phyloP scores from a whole-genome alignment of 805 yeast species.

The Kuraishia piskuri region DNA sequence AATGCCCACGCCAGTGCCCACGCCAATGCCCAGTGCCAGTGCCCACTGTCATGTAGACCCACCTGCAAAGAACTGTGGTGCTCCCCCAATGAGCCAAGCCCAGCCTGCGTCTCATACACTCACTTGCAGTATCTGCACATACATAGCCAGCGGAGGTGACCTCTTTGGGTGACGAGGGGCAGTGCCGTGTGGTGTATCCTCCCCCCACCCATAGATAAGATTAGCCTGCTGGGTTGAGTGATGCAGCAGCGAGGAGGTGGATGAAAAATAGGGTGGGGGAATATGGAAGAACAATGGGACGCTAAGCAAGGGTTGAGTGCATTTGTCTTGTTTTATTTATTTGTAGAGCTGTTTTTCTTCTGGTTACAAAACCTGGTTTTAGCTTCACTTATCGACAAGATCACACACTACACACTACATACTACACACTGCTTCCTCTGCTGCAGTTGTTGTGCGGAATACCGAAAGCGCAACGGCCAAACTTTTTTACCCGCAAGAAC shows the following conservation, averaged over 20 bases:
- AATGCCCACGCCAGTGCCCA: no score
- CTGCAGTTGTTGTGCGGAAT: no score
- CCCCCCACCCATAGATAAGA: neutral
- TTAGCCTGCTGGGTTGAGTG: neutral
- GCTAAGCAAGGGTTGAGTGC: neutral
- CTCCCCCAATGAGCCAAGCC: neutral
- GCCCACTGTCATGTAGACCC: no score
- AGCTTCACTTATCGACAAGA: no score
- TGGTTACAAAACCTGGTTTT: no score
- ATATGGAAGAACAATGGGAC: neutral
- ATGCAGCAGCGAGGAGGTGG: neutral
- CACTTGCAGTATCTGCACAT: neutral
- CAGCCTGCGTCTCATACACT: neutral
- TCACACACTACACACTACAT: no score
- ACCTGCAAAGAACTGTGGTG: no score
- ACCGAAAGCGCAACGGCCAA: neutral
- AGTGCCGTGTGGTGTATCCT: neutral
- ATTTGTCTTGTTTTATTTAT: no score
- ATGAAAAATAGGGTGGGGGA: neutral
- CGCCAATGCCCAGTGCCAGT: no score
- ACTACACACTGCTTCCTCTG: no score
- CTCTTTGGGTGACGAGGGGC: neutral
- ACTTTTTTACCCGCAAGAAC: neutral
- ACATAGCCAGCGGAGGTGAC: neutral
- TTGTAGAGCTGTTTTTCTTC: no score